A percentile compares a stretch with the other conserved stretches of the same genome.
These are phyloP conservation scores for Lantana camara DNA, from an alignment of 257 asterid genomes.

Conservation along the genomic window DNA sequence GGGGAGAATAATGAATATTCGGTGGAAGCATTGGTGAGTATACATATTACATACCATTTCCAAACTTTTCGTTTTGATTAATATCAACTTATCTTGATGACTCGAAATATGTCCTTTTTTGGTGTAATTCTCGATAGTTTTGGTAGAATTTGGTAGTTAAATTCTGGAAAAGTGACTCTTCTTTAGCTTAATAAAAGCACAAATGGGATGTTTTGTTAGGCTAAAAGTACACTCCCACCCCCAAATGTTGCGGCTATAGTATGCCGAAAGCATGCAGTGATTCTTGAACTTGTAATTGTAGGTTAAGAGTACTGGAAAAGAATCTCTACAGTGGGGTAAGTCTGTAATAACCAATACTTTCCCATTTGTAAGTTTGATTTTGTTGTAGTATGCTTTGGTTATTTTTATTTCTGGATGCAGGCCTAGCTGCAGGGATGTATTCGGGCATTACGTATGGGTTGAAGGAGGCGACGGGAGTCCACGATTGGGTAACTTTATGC, in stretches of 20 bases:
- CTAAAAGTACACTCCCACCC: too few species aligned
- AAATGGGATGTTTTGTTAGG: too few species aligned
- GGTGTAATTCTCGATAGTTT: too few species aligned
- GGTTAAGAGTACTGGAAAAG: slow-evolving; percentile 91
- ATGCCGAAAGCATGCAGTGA: not conserved
- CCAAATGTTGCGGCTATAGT: too few species aligned
- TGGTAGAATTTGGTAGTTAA: too few species aligned
- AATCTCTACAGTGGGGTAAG: slow-evolving; percentile 94
- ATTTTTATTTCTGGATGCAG: slow-evolving; percentile 35
- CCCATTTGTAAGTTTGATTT: too few species aligned
- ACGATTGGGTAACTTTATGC: slow-evolving; percentile 71
- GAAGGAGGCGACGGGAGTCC: slow-evolving; percentile 86
- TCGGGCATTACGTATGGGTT: slow-evolving; percentile 92
- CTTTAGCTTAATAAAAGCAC: too few species aligned
- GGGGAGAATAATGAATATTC: slow-evolving; percentile 68
- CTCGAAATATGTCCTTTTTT: too few species aligned
- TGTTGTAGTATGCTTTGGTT: not conserved
- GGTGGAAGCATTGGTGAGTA: slow-evolving; percentile 70
- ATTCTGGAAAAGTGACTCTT: too few species aligned
- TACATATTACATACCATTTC: not conserved
- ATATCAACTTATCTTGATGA: too few species aligned
- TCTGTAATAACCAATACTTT: not conserved
- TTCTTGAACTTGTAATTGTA: slow-evolving; percentile 20
- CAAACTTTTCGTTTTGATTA: too few species aligned
- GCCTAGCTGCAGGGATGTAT: slow-evolving; percentile 88